Conservation (phyloP, 768 basidiomycete species). For the Hemileccinum impolitum region DNA sequence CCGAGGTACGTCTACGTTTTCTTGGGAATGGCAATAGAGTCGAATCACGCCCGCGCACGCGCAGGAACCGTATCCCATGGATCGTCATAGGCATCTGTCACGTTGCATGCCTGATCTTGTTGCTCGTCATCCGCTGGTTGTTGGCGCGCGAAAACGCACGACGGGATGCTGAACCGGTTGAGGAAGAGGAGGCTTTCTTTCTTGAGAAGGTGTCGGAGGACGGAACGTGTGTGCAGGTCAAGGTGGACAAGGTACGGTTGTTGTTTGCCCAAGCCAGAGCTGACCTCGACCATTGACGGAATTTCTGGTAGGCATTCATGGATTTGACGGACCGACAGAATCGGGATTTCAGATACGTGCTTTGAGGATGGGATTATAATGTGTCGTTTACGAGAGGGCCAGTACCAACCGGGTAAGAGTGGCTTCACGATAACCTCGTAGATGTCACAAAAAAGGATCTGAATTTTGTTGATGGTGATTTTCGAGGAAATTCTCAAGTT, state of each 20-base stretch:
- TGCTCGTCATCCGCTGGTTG: conserved; percentile 49
- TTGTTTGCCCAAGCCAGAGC: neutral
- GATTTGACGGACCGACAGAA: conserved; percentile 75
- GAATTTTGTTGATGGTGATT: too few species aligned
- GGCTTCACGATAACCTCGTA: too few species aligned
- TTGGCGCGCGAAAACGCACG: conserved; percentile 60
- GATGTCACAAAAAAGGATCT: too few species aligned
- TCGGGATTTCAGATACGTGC: conserved; percentile 68
- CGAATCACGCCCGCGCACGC: neutral
- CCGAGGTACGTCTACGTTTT: conserved; percentile 45
- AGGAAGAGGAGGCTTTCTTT: conserved; percentile 59
- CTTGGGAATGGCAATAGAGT: neutral
- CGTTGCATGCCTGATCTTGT: conserved; percentile 44
- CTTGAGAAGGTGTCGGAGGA: conserved; percentile 50
- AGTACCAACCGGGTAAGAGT: too few species aligned
- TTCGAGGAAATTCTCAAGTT: too few species aligned
- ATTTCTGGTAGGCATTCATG: conserved; percentile 51
- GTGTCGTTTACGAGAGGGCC: too few species aligned
- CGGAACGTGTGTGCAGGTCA: conserved; percentile 51
- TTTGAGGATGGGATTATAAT: conserved; percentile 41
- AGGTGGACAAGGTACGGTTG: conserved; percentile 58
- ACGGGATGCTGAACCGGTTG: conserved; percentile 57
- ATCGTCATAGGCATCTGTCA: conserved; percentile 69
- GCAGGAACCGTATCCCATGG: conserved; percentile 74
- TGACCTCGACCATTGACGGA: neutral